Base-by-base conservation (phyloP, 192 early-diverging fungal species). In the Coemansia sp. region DNA sequence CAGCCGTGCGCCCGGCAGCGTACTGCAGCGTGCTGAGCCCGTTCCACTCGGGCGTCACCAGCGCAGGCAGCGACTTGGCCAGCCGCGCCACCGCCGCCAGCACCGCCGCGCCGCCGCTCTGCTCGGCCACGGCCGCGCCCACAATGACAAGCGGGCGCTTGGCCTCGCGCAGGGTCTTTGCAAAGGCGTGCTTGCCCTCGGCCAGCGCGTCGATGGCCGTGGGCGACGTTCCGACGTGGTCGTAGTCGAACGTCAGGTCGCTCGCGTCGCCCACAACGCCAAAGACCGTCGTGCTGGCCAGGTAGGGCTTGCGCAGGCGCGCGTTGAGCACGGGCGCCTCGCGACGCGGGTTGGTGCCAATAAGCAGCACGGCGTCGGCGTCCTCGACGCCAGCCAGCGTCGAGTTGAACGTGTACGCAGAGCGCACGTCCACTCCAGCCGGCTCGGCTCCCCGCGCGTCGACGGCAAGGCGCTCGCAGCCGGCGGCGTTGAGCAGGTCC, bases 241-340 rank as follows among this genome's bases (percentile, higher is more conserved):
- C 87, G 86, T 92, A 96, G 51, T 97, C 96, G 80, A 95, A 98
- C 68, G 95, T 97, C 72, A 97, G 86, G 59, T 96, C 88, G 33
- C 85, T 88, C 0, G 88, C 73, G 47, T 87, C 76, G 59, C 97
- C 97, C 66, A 99, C 80, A 46, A 98, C 72, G 51, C 88, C 97
- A 78, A 96, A 78, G 66, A 94, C 88, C 33, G 92, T 84, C 15
- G 89, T 86, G 67, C 90, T 91, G 84, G 92, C 89, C 55, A 99
- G 86, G 73, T 92, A 99, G 24, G 94, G 90, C 86, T 97, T 98
- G 74, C 96, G 91, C 72, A 99, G 91, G 60, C 97, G 92, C 20
- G 96, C 94, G 86, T 99, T 98, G 65, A 99, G 84, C 78, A 98
- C 93, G 31, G 97, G 85, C 3, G 94, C 97, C 85, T 99, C 97